A percentile compares a stretch with the other conserved stretches of the same genome.
Conservation (phyloP, 2,329 filamentous ascomycete species). For the Fusarium albosuccineum region DNA sequence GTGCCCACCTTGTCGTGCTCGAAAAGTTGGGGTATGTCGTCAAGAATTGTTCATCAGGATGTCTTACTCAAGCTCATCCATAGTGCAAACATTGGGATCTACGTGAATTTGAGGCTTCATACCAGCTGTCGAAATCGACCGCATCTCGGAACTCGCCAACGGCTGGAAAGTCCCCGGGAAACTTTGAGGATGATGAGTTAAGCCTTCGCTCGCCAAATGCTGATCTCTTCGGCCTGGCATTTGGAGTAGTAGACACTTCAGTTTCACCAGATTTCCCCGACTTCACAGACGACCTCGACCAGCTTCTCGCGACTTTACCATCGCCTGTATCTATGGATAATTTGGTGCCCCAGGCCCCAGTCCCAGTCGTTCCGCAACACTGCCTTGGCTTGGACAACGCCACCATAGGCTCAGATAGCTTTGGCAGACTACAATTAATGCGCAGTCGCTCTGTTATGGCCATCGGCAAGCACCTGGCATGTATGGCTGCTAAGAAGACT, state of each 20-base stretch:
- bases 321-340: neutral
- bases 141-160: neutral
- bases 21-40: slow-evolving; percentile 18
- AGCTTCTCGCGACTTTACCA: neutral
- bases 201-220: neutral
- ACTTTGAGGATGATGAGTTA: neutral
- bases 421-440: slow-evolving; percentile 4
- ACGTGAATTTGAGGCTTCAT: slow-evolving; percentile 20
- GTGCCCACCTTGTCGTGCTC: slow-evolving; percentile 14
- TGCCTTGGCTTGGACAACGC: neutral
- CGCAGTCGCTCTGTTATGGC: slow-evolving; percentile 3
- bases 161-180: neutral
- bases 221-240: neutral
- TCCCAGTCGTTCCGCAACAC: neutral
- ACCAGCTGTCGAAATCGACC: slow-evolving; percentile 1
- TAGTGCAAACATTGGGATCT: slow-evolving; percentile 27
- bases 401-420: neutral
- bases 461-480: slow-evolving; percentile 16
- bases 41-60: neutral
- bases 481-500: neutral
- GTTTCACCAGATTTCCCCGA: neutral
- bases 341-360: neutral
- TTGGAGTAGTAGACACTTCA: neutral
- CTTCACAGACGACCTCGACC: neutral
- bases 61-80: neutral